These are phyloP conservation scores for Spergularia azorica DNA, from an alignment of 179 eudicot species.

Conservation along the genomic window DNA sequence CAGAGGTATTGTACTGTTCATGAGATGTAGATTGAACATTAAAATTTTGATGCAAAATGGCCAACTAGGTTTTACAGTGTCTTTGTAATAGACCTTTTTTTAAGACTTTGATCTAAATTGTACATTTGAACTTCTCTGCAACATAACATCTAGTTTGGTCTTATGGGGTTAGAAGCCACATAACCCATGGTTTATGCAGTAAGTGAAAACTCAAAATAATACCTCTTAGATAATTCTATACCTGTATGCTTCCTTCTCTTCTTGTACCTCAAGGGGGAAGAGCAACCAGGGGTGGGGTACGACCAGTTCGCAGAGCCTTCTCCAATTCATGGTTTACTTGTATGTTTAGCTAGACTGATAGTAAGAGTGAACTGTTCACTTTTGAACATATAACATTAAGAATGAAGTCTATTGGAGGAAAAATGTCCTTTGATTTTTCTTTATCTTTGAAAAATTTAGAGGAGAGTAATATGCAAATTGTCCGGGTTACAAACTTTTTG, in stretches of 20 bases:
- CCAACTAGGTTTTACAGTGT: not conserved
- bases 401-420: not conserved
- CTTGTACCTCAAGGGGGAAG: no score
- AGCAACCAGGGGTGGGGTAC: no score
- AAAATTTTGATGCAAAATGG: conserved; percentile 6
- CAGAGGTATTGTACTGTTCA: conserved; percentile 54
- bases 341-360: no score
- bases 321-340: not conserved
- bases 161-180: not conserved
- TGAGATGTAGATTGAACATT: not conserved
- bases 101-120: not conserved
- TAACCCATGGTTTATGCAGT: not conserved
- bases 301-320: not conserved
- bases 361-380: no score
- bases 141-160: not conserved
- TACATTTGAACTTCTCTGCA: no score
- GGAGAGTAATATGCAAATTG: not conserved
- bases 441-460: not conserved
- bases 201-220: not conserved
- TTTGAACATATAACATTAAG: not conserved
- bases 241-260: no score
- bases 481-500: not conserved
- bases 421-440: not conserved
- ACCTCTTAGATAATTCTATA: no score
- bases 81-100: not conserved